Percentiles rank a stretch among this genome's conserved stretches.
Evolutionary conservation across 148 eudicot genomes (phyloP).

Genomic region (Drosera capensis): DNA sequence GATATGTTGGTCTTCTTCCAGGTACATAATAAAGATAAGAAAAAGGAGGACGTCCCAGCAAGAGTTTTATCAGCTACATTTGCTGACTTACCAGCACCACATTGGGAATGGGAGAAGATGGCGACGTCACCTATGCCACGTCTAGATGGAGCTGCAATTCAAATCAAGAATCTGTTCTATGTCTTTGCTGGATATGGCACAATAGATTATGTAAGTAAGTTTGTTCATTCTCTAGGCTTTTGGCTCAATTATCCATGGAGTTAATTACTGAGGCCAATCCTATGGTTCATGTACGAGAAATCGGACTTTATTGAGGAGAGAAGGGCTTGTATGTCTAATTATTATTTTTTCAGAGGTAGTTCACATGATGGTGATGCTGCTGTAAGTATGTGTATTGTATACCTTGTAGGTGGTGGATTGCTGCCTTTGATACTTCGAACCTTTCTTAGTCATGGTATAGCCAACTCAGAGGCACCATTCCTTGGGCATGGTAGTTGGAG

Average conservation of each 20-base stretch:
- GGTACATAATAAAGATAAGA: conserved; percentile 17
- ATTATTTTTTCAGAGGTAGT: too few relatives aligned
- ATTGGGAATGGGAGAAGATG: conserved; percentile 88
- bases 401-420: too few relatives aligned
- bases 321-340: too few relatives aligned
- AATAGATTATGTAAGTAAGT: conserved; percentile 62
- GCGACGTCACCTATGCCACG: conserved; percentile 71
- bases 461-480: too few relatives aligned
- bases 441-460: too few relatives aligned
- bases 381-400: too few relatives aligned
- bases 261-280: not conserved
- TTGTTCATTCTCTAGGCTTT: not conserved
- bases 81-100: conserved; percentile 79
- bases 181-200: conserved; percentile 96
- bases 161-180: conserved; percentile 66
- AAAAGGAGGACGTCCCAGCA: conserved; percentile 13
- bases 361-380: too few relatives aligned
- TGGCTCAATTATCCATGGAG: too few relatives aligned
- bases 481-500: too few relatives aligned
- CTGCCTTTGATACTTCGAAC: too few relatives aligned
- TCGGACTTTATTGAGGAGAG: too few relatives aligned
- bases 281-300: not conserved
- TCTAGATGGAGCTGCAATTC: conserved; percentile 92
- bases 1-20: conserved; percentile 1
- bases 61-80: conserved; percentile 70